Percentiles rank a stretch among this genome's conserved stretches.
phyloP scores from a whole-genome alignment of 306 rosid species.

The Myrica gale region DNA sequence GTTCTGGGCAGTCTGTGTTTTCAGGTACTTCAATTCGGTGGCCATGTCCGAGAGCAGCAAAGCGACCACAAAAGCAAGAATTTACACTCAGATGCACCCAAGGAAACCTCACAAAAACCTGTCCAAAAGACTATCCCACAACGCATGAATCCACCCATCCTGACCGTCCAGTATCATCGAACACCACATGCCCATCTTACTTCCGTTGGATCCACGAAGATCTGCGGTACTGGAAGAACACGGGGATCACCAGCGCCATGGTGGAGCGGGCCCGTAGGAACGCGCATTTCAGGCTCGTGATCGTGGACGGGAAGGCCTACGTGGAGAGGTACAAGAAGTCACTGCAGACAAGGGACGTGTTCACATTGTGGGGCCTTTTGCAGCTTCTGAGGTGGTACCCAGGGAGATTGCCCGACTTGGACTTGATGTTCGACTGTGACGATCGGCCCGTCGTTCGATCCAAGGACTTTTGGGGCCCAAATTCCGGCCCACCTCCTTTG shows the following conservation, averaged over 20 bases:
- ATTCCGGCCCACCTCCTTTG: slow-evolving; percentile 51
- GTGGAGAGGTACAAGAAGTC: slow-evolving; percentile 53
- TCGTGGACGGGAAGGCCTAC: slow-evolving; percentile 56
- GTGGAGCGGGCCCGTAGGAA: slow-evolving; percentile 48
- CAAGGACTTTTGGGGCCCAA: slow-evolving; percentile 28
- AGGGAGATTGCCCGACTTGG: slow-evolving; percentile 65
- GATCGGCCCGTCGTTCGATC: slow-evolving; percentile 59
- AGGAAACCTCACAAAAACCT: slow-evolving; percentile 32
- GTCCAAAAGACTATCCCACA: slow-evolving; percentile 36
- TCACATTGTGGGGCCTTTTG: slow-evolving; percentile 75
- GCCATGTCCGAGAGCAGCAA: slow-evolving; percentile 9
- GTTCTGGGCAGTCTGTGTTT: slow-evolving; percentile 26
- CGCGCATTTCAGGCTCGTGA: slow-evolving; percentile 63
- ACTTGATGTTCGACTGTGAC: slow-evolving; percentile 69
- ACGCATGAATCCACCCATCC: slow-evolving; percentile 33
- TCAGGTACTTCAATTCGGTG: slow-evolving; percentile 19
- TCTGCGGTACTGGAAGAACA: slow-evolving; percentile 61
- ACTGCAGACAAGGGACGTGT: slow-evolving; percentile 68
- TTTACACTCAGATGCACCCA: slow-evolving; percentile 41
- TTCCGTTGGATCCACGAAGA: slow-evolving; percentile 87
- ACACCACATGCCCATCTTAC: slow-evolving; percentile 53
- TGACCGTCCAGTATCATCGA: slow-evolving; percentile 24
- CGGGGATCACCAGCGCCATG: slow-evolving; percentile 66
- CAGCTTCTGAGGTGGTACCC: slow-evolving; percentile 72
- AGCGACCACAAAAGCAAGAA: slow-evolving; percentile 24